Conservation (phyloP, 345 rosid genomes). For the Citrus maxima region DNA sequence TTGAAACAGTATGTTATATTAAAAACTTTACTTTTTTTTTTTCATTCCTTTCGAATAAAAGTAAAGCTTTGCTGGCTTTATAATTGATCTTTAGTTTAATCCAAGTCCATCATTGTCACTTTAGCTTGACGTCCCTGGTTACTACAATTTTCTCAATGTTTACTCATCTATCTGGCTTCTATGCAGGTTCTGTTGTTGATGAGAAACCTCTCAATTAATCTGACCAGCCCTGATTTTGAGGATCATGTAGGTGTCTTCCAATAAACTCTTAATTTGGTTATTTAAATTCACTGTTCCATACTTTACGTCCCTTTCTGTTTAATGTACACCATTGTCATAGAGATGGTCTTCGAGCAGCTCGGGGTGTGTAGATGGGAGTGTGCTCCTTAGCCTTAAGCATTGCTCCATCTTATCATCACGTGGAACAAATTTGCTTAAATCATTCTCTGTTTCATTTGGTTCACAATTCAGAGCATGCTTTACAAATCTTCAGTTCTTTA, state of each 20-base stretch:
- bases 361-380: background rate
- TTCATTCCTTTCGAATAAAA: conserved; percentile 5
- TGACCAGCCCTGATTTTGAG: conserved; percentile 84
- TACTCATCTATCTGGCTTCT: conserved; percentile 19
- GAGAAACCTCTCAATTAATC: conserved; percentile 91
- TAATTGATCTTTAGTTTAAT: conserved; percentile 1
- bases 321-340: background rate
- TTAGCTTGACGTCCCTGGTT: background rate
- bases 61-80: background rate
- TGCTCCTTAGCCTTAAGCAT: background rate
- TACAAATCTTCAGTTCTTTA: background rate
- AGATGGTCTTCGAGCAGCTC: background rate
- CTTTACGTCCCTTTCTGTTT: background rate
- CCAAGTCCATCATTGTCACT: background rate
- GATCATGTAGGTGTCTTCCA: conserved; percentile 67
- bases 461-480: background rate
- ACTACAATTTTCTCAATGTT: background rate
- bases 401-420: background rate
- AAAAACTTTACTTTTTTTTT: background rate
- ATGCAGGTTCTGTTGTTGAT: conserved; percentile 76
- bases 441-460: background rate
- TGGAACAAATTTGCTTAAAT: background rate
- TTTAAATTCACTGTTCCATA: background rate
- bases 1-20: conserved; percentile 65
- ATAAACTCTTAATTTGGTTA: conserved; percentile 9